phyloP scores from a whole-genome alignment of 1,284 basidiomycete genomes.

The Malassezia psittaci region DNA sequence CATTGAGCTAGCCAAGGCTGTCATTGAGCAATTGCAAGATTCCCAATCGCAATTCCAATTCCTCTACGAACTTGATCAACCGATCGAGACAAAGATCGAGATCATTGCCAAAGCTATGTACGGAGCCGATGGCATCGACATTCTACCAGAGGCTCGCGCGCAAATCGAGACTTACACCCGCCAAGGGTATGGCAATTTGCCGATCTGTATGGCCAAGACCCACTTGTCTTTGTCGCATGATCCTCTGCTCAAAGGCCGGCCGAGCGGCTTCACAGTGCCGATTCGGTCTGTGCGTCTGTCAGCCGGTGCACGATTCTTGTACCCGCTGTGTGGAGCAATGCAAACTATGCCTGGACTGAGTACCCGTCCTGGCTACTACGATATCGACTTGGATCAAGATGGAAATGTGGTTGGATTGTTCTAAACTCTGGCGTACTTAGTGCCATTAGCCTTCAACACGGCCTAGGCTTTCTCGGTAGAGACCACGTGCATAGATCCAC shows the following conservation, averaged over 20 bases:
- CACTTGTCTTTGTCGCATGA: conserved; percentile 49
- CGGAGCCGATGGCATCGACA: conserved; percentile 46
- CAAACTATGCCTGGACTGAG: conserved; percentile 95
- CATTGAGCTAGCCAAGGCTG: conserved; percentile 35
- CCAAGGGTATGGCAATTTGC: conserved; percentile 64
- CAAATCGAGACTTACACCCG: conserved; percentile 85
- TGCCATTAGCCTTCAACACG: too few relatives aligned
- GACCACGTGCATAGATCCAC: too few relatives aligned
- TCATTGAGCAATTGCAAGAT: conserved; percentile 38
- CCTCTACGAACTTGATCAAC: conserved; percentile 38
- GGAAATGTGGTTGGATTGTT: conserved; percentile 49
- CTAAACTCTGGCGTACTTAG: conserved; percentile 10
- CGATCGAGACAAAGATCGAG: conserved; percentile 42
- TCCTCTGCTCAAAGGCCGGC: conserved; percentile 35
- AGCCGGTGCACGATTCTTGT: conserved; percentile 90
- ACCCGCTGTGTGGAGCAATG: conserved; percentile 60
- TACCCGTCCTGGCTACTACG: conserved; percentile 65
- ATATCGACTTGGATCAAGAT: conserved; percentile 44
- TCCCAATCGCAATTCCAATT: conserved; percentile 35
- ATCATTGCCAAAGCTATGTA: conserved; percentile 45
- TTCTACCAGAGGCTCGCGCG: conserved; percentile 61
- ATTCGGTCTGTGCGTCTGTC: conserved; percentile 79
- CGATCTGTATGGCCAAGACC: conserved; percentile 97
- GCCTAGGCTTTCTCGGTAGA: too few relatives aligned
- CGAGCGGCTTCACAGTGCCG: conserved; percentile 66